These are phyloP conservation scores for Ceratopteris richardii DNA, from an alignment of 75 land plant genomes.

Conservation along the genomic window DNA sequence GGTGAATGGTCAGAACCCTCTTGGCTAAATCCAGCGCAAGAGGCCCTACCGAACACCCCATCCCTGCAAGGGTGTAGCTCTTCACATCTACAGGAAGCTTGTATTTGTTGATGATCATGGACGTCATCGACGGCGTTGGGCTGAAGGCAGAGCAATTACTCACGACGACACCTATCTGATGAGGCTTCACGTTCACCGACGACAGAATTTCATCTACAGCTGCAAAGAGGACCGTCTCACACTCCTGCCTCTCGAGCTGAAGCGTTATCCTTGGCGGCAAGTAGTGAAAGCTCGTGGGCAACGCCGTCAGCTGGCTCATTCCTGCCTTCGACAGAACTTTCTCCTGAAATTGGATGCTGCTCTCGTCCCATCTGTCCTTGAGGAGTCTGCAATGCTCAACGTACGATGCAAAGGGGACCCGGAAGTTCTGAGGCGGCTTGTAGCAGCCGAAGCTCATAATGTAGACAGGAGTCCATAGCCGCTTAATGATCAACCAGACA, in stretches of 20 bases:
- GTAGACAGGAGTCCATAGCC: too few species aligned
- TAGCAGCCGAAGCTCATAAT: too few species aligned
- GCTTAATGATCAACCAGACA: too few species aligned
- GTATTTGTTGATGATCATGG: conserved; percentile 7
- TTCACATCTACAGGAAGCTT: background rate
- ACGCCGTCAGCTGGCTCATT: conserved; percentile 46
- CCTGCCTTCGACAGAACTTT: conserved; percentile 39
- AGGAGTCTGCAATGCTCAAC: too few species aligned
- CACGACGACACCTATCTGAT: conserved; percentile 4
- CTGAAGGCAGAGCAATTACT: conserved; percentile 7
- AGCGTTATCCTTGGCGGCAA: background rate
- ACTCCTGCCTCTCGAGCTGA: conserved; percentile 9
- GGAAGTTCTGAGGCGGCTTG: too few species aligned
- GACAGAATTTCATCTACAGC: conserved; percentile 12
- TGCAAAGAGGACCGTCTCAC: conserved; percentile 8
- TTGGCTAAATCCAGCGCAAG: conserved; percentile 6
- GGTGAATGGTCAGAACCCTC: conserved; percentile 43
- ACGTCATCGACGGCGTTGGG: conserved; percentile 7
- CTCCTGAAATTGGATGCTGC: too few species aligned
- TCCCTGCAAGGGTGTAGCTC: conserved; percentile 8
- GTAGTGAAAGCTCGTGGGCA: conserved; percentile 21
- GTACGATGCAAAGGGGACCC: too few species aligned
- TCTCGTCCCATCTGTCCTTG: too few species aligned
- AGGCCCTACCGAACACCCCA: conserved; percentile 13
- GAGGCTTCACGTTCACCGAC: background rate